Percentiles rank a stretch among this genome's conserved stretches.
These are phyloP conservation scores for Daldinia loculata DNA, from an alignment of 495 filamentous ascomycete species.

Conservation along the genomic window DNA sequence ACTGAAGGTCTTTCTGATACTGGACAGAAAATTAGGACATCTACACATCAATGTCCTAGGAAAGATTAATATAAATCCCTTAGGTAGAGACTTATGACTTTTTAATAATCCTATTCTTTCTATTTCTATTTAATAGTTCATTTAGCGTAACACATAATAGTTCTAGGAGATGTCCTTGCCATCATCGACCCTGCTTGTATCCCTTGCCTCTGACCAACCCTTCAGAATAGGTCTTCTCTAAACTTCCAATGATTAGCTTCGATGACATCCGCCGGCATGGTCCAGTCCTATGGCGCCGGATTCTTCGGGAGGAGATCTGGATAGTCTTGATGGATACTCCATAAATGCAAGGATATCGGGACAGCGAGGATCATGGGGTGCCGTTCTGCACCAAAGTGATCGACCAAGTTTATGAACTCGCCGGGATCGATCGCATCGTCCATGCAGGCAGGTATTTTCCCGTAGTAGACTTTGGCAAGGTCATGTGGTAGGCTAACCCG, in stretches of 20 bases:
- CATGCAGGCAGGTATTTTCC: constrained; percentile 29
- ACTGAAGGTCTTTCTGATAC: no score
- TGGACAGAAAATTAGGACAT: no score
- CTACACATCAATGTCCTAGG: no score
- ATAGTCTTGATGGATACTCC: constrained; percentile 36
- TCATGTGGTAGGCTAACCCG: constrained; percentile 32
- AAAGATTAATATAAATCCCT: no score
- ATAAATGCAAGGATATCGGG: constrained; percentile 35
- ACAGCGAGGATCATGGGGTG: constrained; percentile 37
- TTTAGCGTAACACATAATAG: not conserved
- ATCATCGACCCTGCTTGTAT: not conserved
- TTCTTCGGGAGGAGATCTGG: constrained; percentile 39
- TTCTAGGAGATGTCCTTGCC: not conserved
- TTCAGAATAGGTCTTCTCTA: constrained; percentile 31
- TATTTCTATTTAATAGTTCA: not conserved
- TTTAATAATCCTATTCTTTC: not conserved
- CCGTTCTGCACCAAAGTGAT: constrained; percentile 34
- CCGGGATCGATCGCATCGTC: constrained; percentile 25
- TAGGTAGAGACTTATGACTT: no score
- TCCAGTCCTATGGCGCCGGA: constrained; percentile 37
- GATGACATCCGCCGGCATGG: constrained; percentile 34
- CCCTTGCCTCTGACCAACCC: not conserved
- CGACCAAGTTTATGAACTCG: constrained; percentile 25
- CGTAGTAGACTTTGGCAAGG: constrained; percentile 31
- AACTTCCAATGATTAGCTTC: constrained; percentile 37